These are phyloP conservation scores for Aspergillus unguis DNA, from an alignment of 2,329 filamentous ascomycete genomes.

Conservation along the genomic window DNA sequence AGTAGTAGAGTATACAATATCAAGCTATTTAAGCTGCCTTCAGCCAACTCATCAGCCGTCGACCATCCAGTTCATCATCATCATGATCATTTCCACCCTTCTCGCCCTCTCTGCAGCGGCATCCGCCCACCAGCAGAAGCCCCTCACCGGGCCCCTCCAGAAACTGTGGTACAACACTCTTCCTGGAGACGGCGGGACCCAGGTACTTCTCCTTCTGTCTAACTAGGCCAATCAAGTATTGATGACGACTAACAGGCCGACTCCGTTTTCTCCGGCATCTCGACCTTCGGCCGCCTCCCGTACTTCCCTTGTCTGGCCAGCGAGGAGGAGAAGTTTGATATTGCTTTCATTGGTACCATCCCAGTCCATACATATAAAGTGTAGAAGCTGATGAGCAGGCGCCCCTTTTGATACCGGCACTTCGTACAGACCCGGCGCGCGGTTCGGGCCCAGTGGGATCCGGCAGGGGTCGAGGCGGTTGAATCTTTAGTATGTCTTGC, in stretches of 20 bases:
- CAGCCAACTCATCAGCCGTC: not conserved
- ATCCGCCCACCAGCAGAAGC: slow-evolving; percentile 61
- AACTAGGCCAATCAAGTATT: not conserved
- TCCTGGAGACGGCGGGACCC: slow-evolving; percentile 78
- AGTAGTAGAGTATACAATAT: no score
- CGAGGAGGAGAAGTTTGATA: slow-evolving; percentile 70
- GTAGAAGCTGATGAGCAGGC: slow-evolving; percentile 43
- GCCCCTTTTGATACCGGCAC: slow-evolving; percentile 85
- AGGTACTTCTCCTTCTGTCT: slow-evolving; percentile 50
- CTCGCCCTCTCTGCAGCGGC: slow-evolving; percentile 49
- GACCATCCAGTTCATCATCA: not conserved
- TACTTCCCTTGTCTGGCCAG: slow-evolving; percentile 75
- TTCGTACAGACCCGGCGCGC: slow-evolving; percentile 77
- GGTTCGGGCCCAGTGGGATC: slow-evolving; percentile 81
- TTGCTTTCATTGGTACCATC: slow-evolving; percentile 71
- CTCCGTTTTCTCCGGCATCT: slow-evolving; percentile 84
- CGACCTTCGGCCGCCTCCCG: slow-evolving; percentile 75
- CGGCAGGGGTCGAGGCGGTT: slow-evolving; percentile 80
- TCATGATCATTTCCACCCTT: slow-evolving; percentile 23
- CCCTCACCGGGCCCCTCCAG: slow-evolving; percentile 66
- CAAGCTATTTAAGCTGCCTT: no score
- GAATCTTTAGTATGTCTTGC: slow-evolving; percentile 72
- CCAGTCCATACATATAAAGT: not conserved
- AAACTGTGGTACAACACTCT: slow-evolving; percentile 78
- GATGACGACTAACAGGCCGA: slow-evolving; percentile 58